Base-by-base conservation (phyloP, 345 rosid genomes). In the Lumnitzera racemosa region DNA sequence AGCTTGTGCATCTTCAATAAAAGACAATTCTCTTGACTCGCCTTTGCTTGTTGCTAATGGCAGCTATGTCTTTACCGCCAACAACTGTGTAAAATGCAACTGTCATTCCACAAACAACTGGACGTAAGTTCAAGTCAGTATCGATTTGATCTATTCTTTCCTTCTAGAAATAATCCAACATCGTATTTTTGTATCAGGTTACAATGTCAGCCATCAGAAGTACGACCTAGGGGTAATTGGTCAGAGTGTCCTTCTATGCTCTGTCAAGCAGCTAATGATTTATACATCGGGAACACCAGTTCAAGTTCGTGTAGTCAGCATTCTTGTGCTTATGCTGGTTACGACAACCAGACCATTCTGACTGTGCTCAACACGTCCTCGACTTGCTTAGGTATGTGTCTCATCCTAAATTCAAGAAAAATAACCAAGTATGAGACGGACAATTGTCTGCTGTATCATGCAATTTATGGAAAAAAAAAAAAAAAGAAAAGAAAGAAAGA, bases 311-410 rank as follows among this genome's bases (percentile, higher is more conserved):
- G 95, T 62, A 72, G 50, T 60, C 65, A 41, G 24, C 62, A 84
- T 14, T 58, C 80, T 16, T 90, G 97, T 47, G 62, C 81, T 47
- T 95, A 95, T 56, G 79, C 90, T 54, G 97, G 97, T 46, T 88
- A 68, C 72, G 55, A 58, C 7, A 68, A 51, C 52, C 66, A 72
- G 63, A 61, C 59, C 61, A 80, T 95, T 72, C 43, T 75, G 51
- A 74, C 92, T 11, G 57, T 57, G 15, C 74, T 67, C 13, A 51
- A 59, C 50, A 74, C 81, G 24, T 49, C 46, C 15, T 56, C 83
- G 2, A 71, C 80, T 46, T 83, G 89, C 54, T 46, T 80, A 12
- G 64, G 80, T 77, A 73, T 59, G 78, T 76, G 46, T 63, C 69
- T 49, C 55, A 52, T 49, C 14, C 31, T 41, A 41, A 11, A 25